Evolutionary conservation across 352 stramenopile species (phyloP).

Genomic region (Aphanomyces invadans): DNA sequence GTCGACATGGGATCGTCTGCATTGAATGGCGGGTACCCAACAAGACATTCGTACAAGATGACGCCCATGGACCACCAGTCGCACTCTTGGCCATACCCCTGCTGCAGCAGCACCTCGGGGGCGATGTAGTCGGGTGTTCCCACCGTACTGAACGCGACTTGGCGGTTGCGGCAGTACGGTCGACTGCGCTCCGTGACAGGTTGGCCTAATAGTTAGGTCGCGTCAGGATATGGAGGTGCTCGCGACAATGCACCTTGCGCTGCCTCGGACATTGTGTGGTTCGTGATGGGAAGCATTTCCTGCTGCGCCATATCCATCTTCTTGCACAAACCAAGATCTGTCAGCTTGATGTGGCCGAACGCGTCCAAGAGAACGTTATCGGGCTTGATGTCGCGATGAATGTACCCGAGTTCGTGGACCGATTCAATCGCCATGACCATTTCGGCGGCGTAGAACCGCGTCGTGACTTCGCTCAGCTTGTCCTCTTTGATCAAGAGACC

Average conservation of each 20-base stretch:
- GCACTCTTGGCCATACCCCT: slow-evolving; percentile 85
- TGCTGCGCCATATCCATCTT: slow-evolving; percentile 90
- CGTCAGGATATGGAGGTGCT: background rate
- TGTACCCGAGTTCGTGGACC: slow-evolving; percentile 98
- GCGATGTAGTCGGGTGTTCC: slow-evolving; percentile 99
- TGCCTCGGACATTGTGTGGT: slow-evolving; percentile 46
- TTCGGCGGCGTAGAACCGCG: slow-evolving; percentile 97
- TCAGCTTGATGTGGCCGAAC: slow-evolving; percentile 98
- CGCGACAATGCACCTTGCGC: background rate
- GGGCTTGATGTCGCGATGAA: slow-evolving; percentile 98
- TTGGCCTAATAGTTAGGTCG: slow-evolving; percentile 13
- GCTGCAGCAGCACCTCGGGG: slow-evolving; percentile 94
- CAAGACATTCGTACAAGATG: slow-evolving; percentile 99
- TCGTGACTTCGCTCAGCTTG: slow-evolving; percentile 82
- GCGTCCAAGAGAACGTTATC: slow-evolving; percentile 96
- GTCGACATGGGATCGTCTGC: slow-evolving; percentile 95
- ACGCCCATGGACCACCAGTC: slow-evolving; percentile 99
- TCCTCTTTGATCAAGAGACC: slow-evolving; percentile 98
- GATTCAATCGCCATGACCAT: slow-evolving; percentile 96
- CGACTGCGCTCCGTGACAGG: slow-evolving; percentile 32
- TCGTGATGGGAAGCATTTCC: slow-evolving; percentile 66
- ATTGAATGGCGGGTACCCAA: slow-evolving; percentile 99
- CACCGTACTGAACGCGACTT: slow-evolving; percentile 96
- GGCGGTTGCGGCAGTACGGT: slow-evolving; percentile 61
- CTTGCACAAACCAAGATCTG: slow-evolving; percentile 97